Conservation (phyloP, 2,329 filamentous ascomycete species). For the Truncatella angustata region DNA sequence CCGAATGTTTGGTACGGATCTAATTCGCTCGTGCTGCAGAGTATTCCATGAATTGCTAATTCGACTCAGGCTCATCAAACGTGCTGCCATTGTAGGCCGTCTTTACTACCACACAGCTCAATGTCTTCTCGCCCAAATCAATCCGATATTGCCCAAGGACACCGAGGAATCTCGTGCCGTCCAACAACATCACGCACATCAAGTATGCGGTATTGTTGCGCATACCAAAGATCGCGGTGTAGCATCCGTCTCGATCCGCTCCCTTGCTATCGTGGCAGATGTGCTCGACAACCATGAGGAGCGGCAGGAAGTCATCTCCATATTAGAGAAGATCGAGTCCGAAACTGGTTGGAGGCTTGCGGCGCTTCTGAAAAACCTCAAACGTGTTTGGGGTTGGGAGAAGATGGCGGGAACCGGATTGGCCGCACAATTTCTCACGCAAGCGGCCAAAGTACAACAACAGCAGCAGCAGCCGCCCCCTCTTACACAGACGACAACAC, state of each 20-base stretch:
- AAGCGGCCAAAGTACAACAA: constrained; percentile 12
- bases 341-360: constrained; percentile 78
- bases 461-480: constrained; percentile 25
- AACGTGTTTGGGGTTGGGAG: constrained; percentile 75
- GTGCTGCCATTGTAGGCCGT: constrained; percentile 75
- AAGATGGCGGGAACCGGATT: constrained; percentile 29
- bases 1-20: constrained; percentile 76
- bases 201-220: constrained; percentile 86
- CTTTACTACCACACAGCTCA: constrained; percentile 89
- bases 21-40: not conserved
- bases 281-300: constrained; percentile 67
- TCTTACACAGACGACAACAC: constrained; percentile 16
- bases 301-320: constrained; percentile 76
- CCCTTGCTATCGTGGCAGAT: constrained; percentile 73
- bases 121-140: constrained; percentile 74
- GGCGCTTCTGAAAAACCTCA: constrained; percentile 70
- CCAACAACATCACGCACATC: constrained; percentile 72
- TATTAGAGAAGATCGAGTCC: constrained; percentile 71
- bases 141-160: constrained; percentile 64
- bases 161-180: constrained; percentile 67
- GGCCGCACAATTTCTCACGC: constrained; percentile 21
- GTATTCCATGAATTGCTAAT: not conserved
- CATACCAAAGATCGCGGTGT: constrained; percentile 81
- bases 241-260: constrained; percentile 74
- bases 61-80: constrained; percentile 69